phyloP scores from a whole-genome alignment of 495 filamentous ascomycete species.

The Lepraria neglecta region DNA sequence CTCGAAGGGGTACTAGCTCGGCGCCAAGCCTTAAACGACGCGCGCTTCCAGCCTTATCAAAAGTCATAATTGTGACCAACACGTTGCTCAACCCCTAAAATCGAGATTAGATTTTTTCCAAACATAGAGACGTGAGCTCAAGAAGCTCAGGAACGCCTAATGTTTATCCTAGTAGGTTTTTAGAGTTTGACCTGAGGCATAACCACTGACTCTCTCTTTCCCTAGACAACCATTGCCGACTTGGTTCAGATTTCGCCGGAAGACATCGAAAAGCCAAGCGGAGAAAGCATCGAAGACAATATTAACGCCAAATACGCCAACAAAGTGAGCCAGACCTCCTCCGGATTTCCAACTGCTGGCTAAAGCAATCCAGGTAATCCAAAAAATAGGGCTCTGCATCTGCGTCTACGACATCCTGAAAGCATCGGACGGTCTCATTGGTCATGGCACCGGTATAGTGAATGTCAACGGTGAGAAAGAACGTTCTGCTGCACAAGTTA shows the following conservation, averaged over 20 bases:
- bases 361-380: slow-evolving; percentile 46
- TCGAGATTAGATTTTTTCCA: neutral
- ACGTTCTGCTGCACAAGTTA: neutral
- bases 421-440: slow-evolving; percentile 85
- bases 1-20: no score
- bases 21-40: no score
- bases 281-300: slow-evolving; percentile 78
- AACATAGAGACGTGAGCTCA: neutral
- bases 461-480: slow-evolving; percentile 72
- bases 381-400: slow-evolving; percentile 85
- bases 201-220: neutral
- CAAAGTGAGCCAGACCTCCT: slow-evolving; percentile 49
- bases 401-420: slow-evolving; percentile 81
- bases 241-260: slow-evolving; percentile 83
- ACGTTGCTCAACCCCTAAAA: no score
- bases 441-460: slow-evolving; percentile 79
- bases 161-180: slow-evolving; percentile 16
- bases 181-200: neutral
- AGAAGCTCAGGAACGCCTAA: neutral
- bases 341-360: neutral
- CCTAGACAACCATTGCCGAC: slow-evolving; percentile 65
- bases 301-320: slow-evolving; percentile 96
- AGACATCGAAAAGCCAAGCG: slow-evolving; percentile 74
- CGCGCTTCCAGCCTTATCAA: no score
- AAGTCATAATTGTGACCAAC: no score